Evolutionary conservation across 345 rosid species (phyloP).

Genomic region (Ceriops tagal): DNA sequence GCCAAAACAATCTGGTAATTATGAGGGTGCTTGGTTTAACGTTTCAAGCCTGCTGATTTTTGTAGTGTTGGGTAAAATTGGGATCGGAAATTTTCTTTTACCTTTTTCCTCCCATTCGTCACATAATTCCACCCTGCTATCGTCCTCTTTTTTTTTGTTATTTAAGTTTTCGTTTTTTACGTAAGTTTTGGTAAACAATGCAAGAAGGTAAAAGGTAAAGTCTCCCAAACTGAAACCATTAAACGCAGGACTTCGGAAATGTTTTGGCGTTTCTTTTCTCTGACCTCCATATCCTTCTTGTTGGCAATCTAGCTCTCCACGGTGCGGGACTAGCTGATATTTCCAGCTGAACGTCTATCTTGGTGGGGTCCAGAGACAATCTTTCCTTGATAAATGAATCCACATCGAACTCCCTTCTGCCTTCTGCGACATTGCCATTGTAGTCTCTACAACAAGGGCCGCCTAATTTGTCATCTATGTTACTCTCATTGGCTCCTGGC

Average conservation of each 20-base stretch:
- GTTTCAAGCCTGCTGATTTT: too few relatives aligned
- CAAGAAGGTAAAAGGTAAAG: too few relatives aligned
- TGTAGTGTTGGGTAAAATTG: too few relatives aligned
- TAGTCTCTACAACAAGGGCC: constrained; percentile 18
- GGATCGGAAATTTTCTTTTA: too few relatives aligned
- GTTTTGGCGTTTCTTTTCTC: constrained; percentile 9
- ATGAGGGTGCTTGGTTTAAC: too few relatives aligned
- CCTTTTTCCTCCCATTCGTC: too few relatives aligned
- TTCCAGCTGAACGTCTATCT: constrained; percentile 48
- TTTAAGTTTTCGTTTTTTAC: too few relatives aligned
- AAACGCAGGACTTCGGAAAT: constrained; percentile 14
- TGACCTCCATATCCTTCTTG: constrained; percentile 47
- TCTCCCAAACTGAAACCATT: neutral
- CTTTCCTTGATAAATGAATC: constrained; percentile 52
- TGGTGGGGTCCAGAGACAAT: constrained; percentile 55
- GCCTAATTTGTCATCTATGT: constrained; percentile 7
- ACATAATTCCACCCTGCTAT: too few relatives aligned
- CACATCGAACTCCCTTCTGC: constrained; percentile 47
- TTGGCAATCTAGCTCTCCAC: constrained; percentile 27
- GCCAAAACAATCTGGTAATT: too few relatives aligned
- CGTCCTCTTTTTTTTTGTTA: too few relatives aligned
- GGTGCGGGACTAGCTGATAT: constrained; percentile 18
- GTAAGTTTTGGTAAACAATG: too few relatives aligned
- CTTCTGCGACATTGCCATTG: constrained; percentile 32
- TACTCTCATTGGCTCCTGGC: constrained; percentile 25